Percentiles rank a stretch among this genome's conserved stretches.
Conservation (phyloP, 1,284 basidiomycete species). For the Rhodotorula sp. region DNA sequence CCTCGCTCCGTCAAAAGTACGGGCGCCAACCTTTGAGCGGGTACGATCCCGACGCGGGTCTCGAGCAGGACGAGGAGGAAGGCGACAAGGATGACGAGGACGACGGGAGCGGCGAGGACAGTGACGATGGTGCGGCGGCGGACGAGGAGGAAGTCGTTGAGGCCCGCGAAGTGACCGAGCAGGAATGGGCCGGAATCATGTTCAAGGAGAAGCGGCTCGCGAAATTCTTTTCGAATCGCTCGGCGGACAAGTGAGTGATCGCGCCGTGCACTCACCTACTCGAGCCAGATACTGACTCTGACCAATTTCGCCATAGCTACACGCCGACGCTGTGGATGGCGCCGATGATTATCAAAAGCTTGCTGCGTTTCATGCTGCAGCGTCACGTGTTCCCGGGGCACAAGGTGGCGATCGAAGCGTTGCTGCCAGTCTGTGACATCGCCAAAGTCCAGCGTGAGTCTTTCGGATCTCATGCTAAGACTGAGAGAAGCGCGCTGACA, state of each 20-base stretch:
- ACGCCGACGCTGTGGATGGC: constrained; percentile 12
- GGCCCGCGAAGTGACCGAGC: background rate
- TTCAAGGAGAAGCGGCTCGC: constrained; percentile 1
- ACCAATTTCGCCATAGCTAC: background rate
- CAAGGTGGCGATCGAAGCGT: background rate
- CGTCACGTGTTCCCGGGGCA: constrained; percentile 15
- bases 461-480: no score
- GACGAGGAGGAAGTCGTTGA: constrained; percentile 3
- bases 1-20: constrained; percentile 6
- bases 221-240: constrained; percentile 14
- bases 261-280: background rate
- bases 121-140: background rate
- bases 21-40: constrained; percentile 20
- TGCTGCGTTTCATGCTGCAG: constrained; percentile 18
- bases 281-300: background rate
- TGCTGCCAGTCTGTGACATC: background rate
- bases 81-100: constrained; percentile 8
- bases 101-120: background rate
- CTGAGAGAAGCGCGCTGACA: background rate
- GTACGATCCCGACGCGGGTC: constrained; percentile 1
- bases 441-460: constrained; percentile 16
- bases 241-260: constrained; percentile 3
- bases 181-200: constrained; percentile 2
- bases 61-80: background rate
- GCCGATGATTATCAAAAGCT: constrained; percentile 6